Base-by-base conservation (phyloP, 2,329 filamentous ascomycete species). In the Alternaria ethzedia region DNA sequence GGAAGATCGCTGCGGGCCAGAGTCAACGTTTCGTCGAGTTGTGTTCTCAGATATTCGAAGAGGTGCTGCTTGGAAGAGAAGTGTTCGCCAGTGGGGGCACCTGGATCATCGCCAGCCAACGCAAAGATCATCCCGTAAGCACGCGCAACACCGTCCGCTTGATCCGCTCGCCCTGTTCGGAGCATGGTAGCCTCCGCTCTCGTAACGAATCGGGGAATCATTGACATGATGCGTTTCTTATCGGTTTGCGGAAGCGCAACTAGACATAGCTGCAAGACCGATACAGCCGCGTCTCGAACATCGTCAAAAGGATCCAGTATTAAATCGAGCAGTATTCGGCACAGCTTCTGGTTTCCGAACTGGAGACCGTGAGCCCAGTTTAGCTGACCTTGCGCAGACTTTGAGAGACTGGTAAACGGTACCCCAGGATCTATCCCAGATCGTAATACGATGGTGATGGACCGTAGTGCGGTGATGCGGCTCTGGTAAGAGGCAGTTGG, bases 251-350 rank as follows among this genome's bases (percentile, higher is more conserved):
- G 61, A 5, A 74, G 52, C 8, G 76, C 69, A 11, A 68, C 64
- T 8, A 79, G 54, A 49, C 70, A 76, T 6, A 80, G 59, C 30
- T 75, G 76, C 21, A 89, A 73, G 6, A 86, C 78, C 13, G 78
- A 75, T 13, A 85, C 78, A 8, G 87, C 81, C 1, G 80, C 81
- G 50, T 82, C 88, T 69, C 95, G 87, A 5, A 98, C 91, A 78
- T 99, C 96, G 61, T 98, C 96, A 73, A 97, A 99, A 0, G 95
- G 93, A 72, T 99, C 92, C 75, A 97, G 84, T 8, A 97, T 81
- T 21, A 97, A 86, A 77, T 97, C 93, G 13, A 94, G 82, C 7
- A 98, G 82, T 5, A 89, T 83, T 51, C 91, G 85, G 11, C 88
- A 80, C 82, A 90, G 55, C 4, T 68, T 67, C 2, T 51, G 11